Percentiles rank a stretch among this genome's conserved stretches.
Conservation (phyloP, 2,329 filamentous ascomycete species). For the Gaeumannomyces tritici region DNA sequence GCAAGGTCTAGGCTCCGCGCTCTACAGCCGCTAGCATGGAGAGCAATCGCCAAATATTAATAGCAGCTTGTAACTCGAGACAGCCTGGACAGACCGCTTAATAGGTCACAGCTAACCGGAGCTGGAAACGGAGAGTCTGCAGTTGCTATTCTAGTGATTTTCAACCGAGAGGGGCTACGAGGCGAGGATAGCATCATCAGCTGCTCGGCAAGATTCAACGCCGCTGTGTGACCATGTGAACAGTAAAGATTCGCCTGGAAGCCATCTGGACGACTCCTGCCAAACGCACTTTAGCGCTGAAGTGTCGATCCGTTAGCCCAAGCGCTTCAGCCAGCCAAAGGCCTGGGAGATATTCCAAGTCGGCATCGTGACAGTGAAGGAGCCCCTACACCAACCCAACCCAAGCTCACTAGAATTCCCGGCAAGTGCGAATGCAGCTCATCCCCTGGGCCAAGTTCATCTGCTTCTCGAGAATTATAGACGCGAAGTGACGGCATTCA, state of each 20-base stretch:
- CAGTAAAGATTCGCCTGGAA: neutral
- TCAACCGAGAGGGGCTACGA: neutral
- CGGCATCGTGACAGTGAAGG: too few species aligned
- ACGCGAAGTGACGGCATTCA: too few species aligned
- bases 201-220: neutral
- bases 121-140: neutral
- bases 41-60: neutral
- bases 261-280: neutral
- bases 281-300: neutral
- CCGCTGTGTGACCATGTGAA: neutral
- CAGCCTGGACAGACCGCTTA: too few species aligned
- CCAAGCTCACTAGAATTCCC: too few species aligned
- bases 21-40: constrained; percentile 10
- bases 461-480: too few species aligned
- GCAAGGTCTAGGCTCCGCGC: constrained; percentile 23
- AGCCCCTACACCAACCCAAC: neutral
- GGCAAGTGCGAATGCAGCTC: too few species aligned
- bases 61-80: neutral
- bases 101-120: too few species aligned
- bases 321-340: neutral
- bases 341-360: too few species aligned
- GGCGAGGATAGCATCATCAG: neutral
- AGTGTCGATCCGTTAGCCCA: too few species aligned
- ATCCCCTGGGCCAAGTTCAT: too few species aligned
- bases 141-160: neutral